Conservation (phyloP, 441 rosid genomes). For the Erysimum pusillum region DNA sequence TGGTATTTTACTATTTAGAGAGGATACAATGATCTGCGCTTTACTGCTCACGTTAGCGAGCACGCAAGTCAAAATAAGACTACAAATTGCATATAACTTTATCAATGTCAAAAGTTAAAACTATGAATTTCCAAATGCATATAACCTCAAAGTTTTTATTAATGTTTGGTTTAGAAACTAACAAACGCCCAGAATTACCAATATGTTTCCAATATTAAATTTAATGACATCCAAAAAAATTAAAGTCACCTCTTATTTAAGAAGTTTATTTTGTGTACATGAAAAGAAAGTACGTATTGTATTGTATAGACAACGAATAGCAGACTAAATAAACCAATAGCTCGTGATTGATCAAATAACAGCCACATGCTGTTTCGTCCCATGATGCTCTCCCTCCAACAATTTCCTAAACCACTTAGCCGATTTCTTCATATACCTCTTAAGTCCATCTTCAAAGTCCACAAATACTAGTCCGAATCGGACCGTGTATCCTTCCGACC, state of each 20-base stretch:
- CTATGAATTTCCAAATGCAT: not conserved
- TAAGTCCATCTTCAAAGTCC: slow-evolving; percentile 49
- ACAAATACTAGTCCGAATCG: slow-evolving; percentile 54
- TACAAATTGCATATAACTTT: not conserved
- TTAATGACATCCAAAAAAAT: no score
- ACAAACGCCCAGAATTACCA: no score
- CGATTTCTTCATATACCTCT: slow-evolving; percentile 54
- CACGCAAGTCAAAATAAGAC: no score
- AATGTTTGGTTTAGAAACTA: no score
- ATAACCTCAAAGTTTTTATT: no score
- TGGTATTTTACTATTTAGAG: not conserved
- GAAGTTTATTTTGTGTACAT: no score
- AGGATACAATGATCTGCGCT: no score
- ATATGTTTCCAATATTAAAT: no score
- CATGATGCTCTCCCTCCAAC: slow-evolving; percentile 31
- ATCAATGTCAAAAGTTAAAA: not conserved
- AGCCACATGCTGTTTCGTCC: slow-evolving; percentile 33
- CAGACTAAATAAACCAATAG: not conserved
- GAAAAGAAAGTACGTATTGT: no score
- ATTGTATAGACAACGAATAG: no score
- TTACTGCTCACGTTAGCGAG: no score
- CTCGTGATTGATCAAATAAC: slow-evolving; percentile 24
- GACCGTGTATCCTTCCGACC: slow-evolving; percentile 52
- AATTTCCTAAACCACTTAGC: slow-evolving; percentile 51
- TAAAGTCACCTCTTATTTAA: no score